These are phyloP conservation scores for Linnemannia zychae DNA, from an alignment of 192 early-diverging fungal species.

Conservation along the genomic window DNA sequence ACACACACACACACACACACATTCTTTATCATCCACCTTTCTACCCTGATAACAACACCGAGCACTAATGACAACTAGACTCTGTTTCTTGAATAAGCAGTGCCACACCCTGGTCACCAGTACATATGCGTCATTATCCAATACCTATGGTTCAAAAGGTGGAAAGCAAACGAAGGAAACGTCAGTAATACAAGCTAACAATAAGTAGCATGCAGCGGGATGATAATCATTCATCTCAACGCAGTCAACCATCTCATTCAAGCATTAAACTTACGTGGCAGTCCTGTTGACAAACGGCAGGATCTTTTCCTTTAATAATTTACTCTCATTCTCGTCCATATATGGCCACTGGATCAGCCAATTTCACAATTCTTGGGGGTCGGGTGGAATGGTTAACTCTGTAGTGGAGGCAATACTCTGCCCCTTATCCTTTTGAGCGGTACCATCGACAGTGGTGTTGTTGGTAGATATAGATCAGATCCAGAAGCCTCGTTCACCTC, in stretches of 20 bases:
- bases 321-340: conserved; percentile 67
- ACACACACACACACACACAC: too few species aligned
- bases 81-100: conserved; percentile 91
- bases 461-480: conserved; percentile 4
- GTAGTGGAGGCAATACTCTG: neutral
- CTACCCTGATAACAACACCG: too few species aligned
- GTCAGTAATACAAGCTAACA: too few species aligned
- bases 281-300: conserved; percentile 83
- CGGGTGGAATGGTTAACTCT: conserved; percentile 70
- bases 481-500: conserved; percentile 18
- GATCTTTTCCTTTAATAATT: conserved; percentile 75
- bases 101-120: conserved; percentile 93
- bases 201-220: too few species aligned
- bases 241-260: neutral
- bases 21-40: too few species aligned
- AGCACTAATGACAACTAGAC: too few species aligned
- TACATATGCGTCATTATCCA: conserved; percentile 89
- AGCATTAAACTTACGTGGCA: too few species aligned
- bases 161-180: neutral
- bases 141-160: conserved; percentile 68
- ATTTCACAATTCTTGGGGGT: conserved; percentile 73
- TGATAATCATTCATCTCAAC: neutral
- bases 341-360: conserved; percentile 86
- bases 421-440: conserved; percentile 45
- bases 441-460: neutral